Base-by-base conservation (phyloP, 2,329 filamentous ascomycete species). In the Elsinoe necatrix region DNA sequence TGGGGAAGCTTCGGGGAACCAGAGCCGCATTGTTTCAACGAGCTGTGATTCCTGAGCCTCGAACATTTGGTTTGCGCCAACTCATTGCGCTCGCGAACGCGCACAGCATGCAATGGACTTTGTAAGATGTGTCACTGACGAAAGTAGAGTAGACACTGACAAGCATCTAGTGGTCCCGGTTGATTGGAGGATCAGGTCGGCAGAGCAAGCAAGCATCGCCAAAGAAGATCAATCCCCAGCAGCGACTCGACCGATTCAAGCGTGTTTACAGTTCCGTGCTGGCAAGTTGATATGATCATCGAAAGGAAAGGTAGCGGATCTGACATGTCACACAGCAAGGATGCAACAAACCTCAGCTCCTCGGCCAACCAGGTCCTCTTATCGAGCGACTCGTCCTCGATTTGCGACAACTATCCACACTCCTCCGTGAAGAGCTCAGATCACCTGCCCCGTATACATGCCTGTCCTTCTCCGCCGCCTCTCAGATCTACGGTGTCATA, bases 371-470 rank as follows among this genome's bases (percentile, higher is more conserved):
- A 61, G 73, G 75, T 47, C 73, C 76, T 43, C 74, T 79, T 21
- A 68, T 78, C 45, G 71, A 70, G 14, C 70, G 68, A 67, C 78
- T 82, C 57, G 75, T 77, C 57, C 71, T 71, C 58, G 77, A 74
- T 60, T 75, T 85, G 60, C 76, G 80, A 59, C 76, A 78, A 50
- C 70, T 85, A 23, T 80, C 79, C 58, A 73, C 75, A 63, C 85
- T 95, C 65, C 84, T 97, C 61, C 85, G 83, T 73, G 90, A 96
- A 73, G 92, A 97, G 73, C 88, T 87, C 59, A 86, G 90, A 62
- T 84, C 89, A 42, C 89, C 91, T 4, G 80, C 90, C 23, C 92
- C 92, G 5, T 92, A 97, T 71, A 87, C 91, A 3, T 98, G 93
- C 73, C 87, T 97, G 35, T 80, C 85, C 64, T 96, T 92, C 72